Evolutionary conservation across 768 basidiomycete genomes (phyloP), one percentile per base, ranked within the genome.

Genomic region (Rhodotorula paludigena): DNA sequence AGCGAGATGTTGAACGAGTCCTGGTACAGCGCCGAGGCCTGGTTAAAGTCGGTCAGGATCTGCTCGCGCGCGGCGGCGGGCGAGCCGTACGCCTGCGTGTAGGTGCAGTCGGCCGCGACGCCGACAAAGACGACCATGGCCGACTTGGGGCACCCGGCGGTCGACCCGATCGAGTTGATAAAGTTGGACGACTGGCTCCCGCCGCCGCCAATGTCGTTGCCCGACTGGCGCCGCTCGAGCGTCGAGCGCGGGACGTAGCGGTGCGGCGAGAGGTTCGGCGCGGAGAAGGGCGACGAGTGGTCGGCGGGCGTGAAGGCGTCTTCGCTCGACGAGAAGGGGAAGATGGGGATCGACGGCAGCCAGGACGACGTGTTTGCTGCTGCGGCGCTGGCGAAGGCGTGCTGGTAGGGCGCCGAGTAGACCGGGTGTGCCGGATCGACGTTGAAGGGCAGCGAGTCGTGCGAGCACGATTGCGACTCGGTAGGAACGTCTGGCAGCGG

Each of bases 71-170:
- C 89, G 64, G 85, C 86, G 41, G 83, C 80, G 71, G 83, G 80
- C 5, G 83, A 82, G 38, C 85, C 86, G 66, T 82, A 82, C 38
- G 52, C 23, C 33, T 49, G 38, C 38, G 41, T 38, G 75, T 91
- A 92, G 68, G 83, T 84, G 78, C 91, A 92, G 77, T 92, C 91
- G 10, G 90, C 87, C 1, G 90, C 90, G 62, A 91, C 87, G 33
- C 91, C 91, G 85, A 92, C 86, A 77, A 87, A 90, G 15, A 82
- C 76, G 73, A 91, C 84, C 80, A 85, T 84, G 78, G 88, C 87
- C 0, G 82, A 80, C 60, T 78, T 84, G 5, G 89, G 87, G 77
- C 91, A 92, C 10, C 91, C 90, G 7, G 77, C 77, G 12, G 81
- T 84, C 30, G 83, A 81, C 21, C 89, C 89, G 68, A 94, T 92